Percentiles rank a stretch among this genome's conserved stretches.
These are phyloP conservation scores for Ajuga chamaepitys DNA, from an alignment of 257 asterid genomes.

Conservation along the genomic window DNA sequence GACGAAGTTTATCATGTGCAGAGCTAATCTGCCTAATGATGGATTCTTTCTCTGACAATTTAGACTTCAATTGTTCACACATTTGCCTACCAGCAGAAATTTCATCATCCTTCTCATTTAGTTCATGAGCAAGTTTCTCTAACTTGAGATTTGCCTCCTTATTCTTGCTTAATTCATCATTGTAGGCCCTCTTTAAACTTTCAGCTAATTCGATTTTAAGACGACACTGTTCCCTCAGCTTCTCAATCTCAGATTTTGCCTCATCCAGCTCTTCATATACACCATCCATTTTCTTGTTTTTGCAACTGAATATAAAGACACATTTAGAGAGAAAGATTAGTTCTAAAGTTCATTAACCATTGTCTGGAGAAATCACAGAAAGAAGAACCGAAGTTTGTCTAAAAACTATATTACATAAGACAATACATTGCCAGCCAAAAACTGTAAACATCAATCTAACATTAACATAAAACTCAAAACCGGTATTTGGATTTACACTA, in stretches of 20 bases:
- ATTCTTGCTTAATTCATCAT: constrained; percentile 45
- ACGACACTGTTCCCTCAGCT: constrained; percentile 42
- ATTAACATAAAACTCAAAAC: background rate
- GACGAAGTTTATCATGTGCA: constrained; percentile 55
- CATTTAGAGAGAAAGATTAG: background rate
- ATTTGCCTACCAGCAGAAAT: constrained; percentile 26
- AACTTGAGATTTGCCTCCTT: constrained; percentile 51
- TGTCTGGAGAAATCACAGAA: background rate
- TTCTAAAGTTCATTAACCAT: background rate
- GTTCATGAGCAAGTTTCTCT: constrained; percentile 45
- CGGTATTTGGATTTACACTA: background rate
- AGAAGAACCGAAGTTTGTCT: background rate
- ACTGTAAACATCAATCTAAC: background rate
- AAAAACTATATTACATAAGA: background rate
- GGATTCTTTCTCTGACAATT: constrained; percentile 49
- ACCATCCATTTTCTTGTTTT: constrained; percentile 44
- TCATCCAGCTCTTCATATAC: constrained; percentile 71
- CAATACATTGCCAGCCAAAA: background rate
- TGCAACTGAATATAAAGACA: constrained; percentile 3
- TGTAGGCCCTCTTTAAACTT: constrained; percentile 52
- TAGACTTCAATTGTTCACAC: constrained; percentile 42
- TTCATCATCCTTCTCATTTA: constrained; percentile 44
- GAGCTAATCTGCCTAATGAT: constrained; percentile 43
- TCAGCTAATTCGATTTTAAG: constrained; percentile 50
- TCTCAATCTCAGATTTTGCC: constrained; percentile 59